A percentile compares a stretch with the other conserved stretches of the same genome.
Evolutionary conservation across 2,329 filamentous ascomycete species (phyloP).

Genomic region (Endothia cerciana): DNA sequence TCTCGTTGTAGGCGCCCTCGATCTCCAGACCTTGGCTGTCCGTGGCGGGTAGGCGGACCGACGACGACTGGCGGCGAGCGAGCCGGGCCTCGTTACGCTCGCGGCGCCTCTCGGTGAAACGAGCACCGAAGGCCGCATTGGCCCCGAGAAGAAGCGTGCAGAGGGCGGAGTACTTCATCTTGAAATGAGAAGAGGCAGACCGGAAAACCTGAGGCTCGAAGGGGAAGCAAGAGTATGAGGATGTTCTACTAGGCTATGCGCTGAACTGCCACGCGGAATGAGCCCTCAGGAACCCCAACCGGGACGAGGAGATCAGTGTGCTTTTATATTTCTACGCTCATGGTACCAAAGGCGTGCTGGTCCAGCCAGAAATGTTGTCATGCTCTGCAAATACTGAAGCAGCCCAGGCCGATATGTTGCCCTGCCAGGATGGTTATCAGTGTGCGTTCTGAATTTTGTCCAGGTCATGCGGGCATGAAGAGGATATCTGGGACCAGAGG

Average conservation of each 20-base stretch:
- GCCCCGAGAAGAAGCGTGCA: constrained; percentile 16
- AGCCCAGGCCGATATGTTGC: background rate
- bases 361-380: background rate
- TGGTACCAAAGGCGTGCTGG: constrained; percentile 9
- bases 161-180: constrained; percentile 24
- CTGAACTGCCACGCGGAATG: background rate
- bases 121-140: constrained; percentile 21
- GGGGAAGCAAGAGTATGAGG: background rate
- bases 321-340: constrained; percentile 1
- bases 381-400: background rate
- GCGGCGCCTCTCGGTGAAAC: constrained; percentile 25
- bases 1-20: constrained; percentile 15
- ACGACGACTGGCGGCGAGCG: constrained; percentile 4
- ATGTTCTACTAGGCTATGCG: background rate
- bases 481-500: constrained; percentile 11
- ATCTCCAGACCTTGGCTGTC: constrained; percentile 17
- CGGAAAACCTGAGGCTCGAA: background rate
- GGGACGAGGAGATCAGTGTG: background rate
- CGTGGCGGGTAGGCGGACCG: constrained; percentile 26
- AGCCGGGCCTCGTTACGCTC: constrained; percentile 24
- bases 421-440: background rate
- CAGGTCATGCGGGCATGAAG: background rate
- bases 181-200: background rate
- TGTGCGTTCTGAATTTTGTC: background rate
- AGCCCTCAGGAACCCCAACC: background rate